Percentiles rank a stretch among this genome's conserved stretches.
phyloP scores from a whole-genome alignment of 2,329 filamentous ascomycete species.

The Fusarium denticulatum region DNA sequence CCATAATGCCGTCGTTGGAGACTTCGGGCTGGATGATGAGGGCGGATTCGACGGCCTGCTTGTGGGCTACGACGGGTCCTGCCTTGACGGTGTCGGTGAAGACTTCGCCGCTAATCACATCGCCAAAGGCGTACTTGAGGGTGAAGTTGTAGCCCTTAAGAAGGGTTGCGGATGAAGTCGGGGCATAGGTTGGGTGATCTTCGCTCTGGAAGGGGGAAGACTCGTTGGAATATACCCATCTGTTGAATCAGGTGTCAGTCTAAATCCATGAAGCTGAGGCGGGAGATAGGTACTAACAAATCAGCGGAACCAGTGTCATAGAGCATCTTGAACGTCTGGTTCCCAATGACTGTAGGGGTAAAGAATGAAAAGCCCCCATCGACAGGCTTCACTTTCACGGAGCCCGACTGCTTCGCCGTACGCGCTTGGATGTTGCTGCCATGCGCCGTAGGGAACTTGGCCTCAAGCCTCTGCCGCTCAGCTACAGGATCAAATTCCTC shows the following conservation, averaged over 20 bases:
- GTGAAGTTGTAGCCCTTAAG: not conserved
- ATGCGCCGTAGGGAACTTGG: not conserved
- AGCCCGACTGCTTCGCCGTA: not conserved
- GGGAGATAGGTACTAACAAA: not conserved
- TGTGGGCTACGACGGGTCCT: not conserved
- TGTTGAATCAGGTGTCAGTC: fast-evolving
- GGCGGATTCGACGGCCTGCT: not conserved
- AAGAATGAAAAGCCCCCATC: not conserved
- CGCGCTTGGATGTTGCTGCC: fast-evolving
- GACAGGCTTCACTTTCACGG: not conserved
- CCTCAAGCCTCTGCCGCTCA: not conserved
- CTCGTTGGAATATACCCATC: not conserved
- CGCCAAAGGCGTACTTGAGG: not conserved
- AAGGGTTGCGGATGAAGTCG: not conserved
- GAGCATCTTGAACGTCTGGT: not conserved
- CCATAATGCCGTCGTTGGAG: not conserved
- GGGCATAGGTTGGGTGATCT: not conserved
- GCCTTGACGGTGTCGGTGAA: not conserved
- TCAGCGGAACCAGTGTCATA: not conserved
- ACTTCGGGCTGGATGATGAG: not conserved
- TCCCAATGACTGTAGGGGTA: not conserved
- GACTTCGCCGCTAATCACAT: not conserved
- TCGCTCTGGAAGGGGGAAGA: not conserved
- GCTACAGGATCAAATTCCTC: not conserved
- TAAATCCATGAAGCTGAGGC: fast-evolving